Percentiles rank a stretch among this genome's conserved stretches.
These are phyloP conservation scores for Neofusicoccum sp. DNA, from an alignment of 2,329 filamentous ascomycete species.

Conservation along the genomic window DNA sequence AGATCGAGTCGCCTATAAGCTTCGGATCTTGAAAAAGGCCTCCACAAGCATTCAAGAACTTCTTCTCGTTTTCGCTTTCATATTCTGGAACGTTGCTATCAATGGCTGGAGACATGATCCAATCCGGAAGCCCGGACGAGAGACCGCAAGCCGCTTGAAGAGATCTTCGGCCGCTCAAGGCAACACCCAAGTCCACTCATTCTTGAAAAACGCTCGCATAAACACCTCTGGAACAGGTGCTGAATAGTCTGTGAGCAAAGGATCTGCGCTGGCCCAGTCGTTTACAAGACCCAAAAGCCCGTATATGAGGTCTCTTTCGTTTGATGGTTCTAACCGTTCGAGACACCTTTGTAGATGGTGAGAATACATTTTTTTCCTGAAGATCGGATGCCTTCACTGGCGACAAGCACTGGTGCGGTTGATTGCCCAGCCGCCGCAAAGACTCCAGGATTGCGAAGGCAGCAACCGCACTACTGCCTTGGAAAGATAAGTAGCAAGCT, in stretches of 20 bases:
- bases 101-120: not conserved
- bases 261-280: not conserved
- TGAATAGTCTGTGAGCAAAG: not conserved
- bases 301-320: not conserved
- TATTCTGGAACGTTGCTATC: not conserved
- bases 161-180: not conserved
- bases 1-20: no score
- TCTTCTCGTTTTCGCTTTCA: not conserved
- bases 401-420: not conserved
- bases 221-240: not conserved
- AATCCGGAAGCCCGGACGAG: not conserved
- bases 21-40: no score
- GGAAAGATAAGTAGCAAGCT: no score
- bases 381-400: not conserved
- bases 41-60: no score
- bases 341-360: fast-evolving
- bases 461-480: no score
- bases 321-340: not conserved
- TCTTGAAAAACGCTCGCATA: no score
- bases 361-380: not conserved
- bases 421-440: no score
- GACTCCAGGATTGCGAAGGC: no score
- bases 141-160: not conserved
- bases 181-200: fast-evolving
- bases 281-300: not conserved